Percentiles rank a stretch among this genome's conserved stretches.
phyloP scores from a whole-genome alignment of 306 rosid species.

The Hippophae rhamnoides region DNA sequence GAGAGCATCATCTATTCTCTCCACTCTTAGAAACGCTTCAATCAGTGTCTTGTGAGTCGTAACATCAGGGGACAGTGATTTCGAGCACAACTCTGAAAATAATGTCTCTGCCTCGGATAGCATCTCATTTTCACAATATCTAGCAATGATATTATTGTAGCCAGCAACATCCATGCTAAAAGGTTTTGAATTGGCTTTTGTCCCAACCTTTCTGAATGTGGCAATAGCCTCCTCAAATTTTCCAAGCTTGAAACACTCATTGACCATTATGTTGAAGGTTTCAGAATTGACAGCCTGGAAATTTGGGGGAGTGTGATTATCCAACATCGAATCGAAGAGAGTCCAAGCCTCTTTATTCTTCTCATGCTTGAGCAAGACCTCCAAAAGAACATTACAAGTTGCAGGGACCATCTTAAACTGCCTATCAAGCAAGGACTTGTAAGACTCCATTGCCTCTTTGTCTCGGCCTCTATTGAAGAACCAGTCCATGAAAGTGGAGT shows the following conservation, averaged over 20 bases:
- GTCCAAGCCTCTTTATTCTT: conserved; percentile 51
- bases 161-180: conserved; percentile 93
- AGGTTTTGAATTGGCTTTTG: conserved; percentile 57
- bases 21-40: conserved; percentile 58
- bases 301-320: conserved; percentile 81
- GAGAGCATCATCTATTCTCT: conserved; percentile 65
- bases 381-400: conserved; percentile 75
- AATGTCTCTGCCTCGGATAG: conserved; percentile 53
- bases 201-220: conserved; percentile 73
- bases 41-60: conserved; percentile 64
- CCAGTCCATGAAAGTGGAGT: conserved; percentile 86
- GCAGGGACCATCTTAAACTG: conserved; percentile 78
- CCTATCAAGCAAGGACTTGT: conserved; percentile 54
- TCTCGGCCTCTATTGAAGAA: conserved; percentile 49
- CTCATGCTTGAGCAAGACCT: conserved; percentile 61
- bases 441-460: conserved; percentile 87
- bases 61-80: conserved; percentile 80
- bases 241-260: conserved; percentile 63
- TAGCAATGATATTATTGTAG: conserved; percentile 67
- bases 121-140: conserved; percentile 74
- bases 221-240: conserved; percentile 46
- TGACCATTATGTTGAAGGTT: conserved; percentile 79
- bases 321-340: conserved; percentile 70
- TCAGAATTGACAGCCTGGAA: conserved; percentile 85
- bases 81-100: conserved; percentile 61